Evolutionary conservation across 2,329 filamentous ascomycete species (phyloP), one percentile per base, ranked within the genome.

Genomic region (Colletotrichum abscissum): DNA sequence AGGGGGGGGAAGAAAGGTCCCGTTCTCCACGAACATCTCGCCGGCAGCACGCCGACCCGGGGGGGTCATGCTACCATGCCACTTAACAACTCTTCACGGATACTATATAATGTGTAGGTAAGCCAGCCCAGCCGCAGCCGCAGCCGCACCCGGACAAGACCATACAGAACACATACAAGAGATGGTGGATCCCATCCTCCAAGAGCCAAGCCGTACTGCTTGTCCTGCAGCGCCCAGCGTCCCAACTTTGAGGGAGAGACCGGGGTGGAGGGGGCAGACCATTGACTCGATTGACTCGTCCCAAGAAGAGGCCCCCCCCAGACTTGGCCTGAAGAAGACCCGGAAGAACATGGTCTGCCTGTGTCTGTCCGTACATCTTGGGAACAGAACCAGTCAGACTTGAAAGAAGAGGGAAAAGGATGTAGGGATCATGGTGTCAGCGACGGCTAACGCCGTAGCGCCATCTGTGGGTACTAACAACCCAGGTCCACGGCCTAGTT

Each of bases 221-320:
- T 38, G 42, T 49, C 46, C n/a, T 64, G 22, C 28, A 28, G 28
- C 54, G 63, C 63, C 52, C 52, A 57, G 62, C 62, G 49, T 64
- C 30, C 30, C 62, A 56, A 35, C 30, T 46, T 30, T 35, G 33
- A 16, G 49, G 42, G 42, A 49, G 8, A 49, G 42, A 49, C 42
- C 19, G 42, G 16, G 42, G 42, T 49, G 7, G 42, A 49, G 42
- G 42, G 42, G 2, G 42, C 16, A n/a, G 22, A 7, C 38, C 65
- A 59, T 73, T 57, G 70, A 73, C 70, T 70, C 38, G 69, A 59
- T 73, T 57, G 70, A 73, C 70, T 70, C 60, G 60, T 69, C 70
- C 70, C 65, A 52, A 19, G 12, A 22, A 16, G 55, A 33, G 33
- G 16, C 19, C 19, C 33, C 24, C 2, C 12, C 11, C 33, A 49